phyloP scores from a whole-genome alignment of 768 basidiomycete species.

The Suillus paluster region DNA sequence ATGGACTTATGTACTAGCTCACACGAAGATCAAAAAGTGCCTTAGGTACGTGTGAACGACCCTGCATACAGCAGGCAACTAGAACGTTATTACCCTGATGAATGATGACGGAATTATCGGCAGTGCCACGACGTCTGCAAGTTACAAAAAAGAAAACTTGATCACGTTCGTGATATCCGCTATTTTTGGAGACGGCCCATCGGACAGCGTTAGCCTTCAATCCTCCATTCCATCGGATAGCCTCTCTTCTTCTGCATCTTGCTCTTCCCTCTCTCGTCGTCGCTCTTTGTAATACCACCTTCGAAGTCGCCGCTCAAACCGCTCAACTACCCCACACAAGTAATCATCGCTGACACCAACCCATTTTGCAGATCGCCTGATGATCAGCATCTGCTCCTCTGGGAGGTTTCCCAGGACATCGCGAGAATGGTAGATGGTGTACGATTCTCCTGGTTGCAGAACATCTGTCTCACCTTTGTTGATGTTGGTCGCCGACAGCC shows the following conservation, averaged over 20 bases:
- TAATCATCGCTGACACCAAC: constrained; percentile 57
- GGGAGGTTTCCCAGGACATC: constrained; percentile 67
- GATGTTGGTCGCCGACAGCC: constrained; percentile 15
- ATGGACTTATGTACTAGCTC: constrained; percentile 10
- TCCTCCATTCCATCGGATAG: not conserved
- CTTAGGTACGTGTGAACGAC: constrained; percentile 6
- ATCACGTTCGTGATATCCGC: not conserved
- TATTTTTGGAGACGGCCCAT: not conserved
- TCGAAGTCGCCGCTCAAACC: constrained; percentile 65
- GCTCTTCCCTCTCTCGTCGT: constrained; percentile 21
- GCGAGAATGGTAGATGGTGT: constrained; percentile 66
- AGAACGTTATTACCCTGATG: not conserved
- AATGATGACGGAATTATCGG: not conserved
- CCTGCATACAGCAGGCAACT: not conserved
- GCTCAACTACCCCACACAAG: constrained; percentile 60
- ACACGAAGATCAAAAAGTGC: constrained; percentile 5
- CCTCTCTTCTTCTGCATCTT: constrained; percentile 10
- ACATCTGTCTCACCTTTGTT: constrained; percentile 7
- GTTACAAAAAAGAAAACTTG: not conserved
- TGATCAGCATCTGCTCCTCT: constrained; percentile 52
- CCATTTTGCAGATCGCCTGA: constrained; percentile 57
- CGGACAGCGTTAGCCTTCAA: not conserved
- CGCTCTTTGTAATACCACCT: constrained; percentile 49
- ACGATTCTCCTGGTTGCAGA: constrained; percentile 60
- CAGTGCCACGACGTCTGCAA: not conserved